phyloP scores from a whole-genome alignment of 352 stramenopile genomes.

The Phytophthora quininea region DNA sequence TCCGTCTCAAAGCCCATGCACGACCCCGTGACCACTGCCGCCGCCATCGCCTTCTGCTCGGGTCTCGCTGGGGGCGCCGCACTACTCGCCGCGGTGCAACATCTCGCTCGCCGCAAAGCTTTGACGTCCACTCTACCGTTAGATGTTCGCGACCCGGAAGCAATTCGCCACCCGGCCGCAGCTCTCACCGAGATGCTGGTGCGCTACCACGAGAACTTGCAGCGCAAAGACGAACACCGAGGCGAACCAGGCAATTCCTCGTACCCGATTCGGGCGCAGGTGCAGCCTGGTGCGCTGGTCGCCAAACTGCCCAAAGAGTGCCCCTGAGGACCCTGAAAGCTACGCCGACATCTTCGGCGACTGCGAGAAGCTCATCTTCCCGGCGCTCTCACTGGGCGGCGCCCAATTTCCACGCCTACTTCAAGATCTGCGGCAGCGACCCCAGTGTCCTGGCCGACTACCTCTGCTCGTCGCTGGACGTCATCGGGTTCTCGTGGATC shows the following conservation, averaged over 20 bases:
- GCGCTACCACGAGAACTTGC: slow-evolving; percentile 64
- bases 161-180: slow-evolving; percentile 47
- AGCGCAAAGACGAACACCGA: slow-evolving; percentile 36
- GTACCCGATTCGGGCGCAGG: slow-evolving; percentile 49
- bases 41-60: slow-evolving; percentile 50
- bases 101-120: slow-evolving; percentile 30
- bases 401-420: slow-evolving; percentile 74
- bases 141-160: slow-evolving; percentile 46
- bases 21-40: slow-evolving; percentile 27
- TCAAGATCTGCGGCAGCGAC: slow-evolving; percentile 55
- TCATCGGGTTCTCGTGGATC: slow-evolving; percentile 75
- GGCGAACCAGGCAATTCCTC: slow-evolving; percentile 34
- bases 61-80: slow-evolving; percentile 46
- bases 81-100: slow-evolving; percentile 47
- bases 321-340: slow-evolving; percentile 56
- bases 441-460: slow-evolving; percentile 63
- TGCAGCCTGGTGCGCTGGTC: slow-evolving; percentile 54
- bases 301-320: slow-evolving; percentile 43
- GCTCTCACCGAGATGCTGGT: slow-evolving; percentile 63
- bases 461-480: slow-evolving; percentile 57
- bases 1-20: slow-evolving; percentile 3
- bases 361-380: slow-evolving; percentile 63
- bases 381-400: slow-evolving; percentile 74
- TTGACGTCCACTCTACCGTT: slow-evolving; percentile 46
- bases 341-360: slow-evolving; percentile 72